Evolutionary conservation across 169 alveolate genomes (phyloP).

Genomic region (Cyclospora cayetanensis): DNA sequence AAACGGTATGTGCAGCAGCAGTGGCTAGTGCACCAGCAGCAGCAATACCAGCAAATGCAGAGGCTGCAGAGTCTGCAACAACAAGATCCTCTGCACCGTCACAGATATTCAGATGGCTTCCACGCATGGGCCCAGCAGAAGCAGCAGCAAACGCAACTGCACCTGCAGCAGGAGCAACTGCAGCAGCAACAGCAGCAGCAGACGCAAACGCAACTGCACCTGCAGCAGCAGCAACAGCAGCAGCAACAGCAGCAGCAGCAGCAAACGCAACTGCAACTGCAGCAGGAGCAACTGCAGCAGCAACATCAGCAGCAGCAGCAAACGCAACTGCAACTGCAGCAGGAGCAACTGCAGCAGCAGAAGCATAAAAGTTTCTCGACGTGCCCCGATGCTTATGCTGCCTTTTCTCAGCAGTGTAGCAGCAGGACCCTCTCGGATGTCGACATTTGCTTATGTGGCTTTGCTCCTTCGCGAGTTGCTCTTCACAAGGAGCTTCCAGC

Average conservation of each 20-base stretch:
- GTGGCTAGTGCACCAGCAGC: neutral
- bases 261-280: neutral
- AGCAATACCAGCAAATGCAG: neutral
- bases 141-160: neutral
- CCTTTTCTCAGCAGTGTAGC: no score
- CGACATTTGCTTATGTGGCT: no score
- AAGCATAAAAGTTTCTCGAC: no score
- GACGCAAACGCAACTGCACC: neutral
- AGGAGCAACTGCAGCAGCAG: neutral
- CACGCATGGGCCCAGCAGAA: neutral
- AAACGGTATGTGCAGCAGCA: conserved; percentile 11
- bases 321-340: neutral
- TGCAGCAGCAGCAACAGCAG: neutral
- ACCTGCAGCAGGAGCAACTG: conserved; percentile 4
- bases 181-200: no score
- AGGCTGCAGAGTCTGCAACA: neutral
- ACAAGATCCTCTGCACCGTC: neutral
- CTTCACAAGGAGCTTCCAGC: neutral
- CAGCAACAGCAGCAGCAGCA: conserved; percentile 22
- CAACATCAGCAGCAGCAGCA: neutral
- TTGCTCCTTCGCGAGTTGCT: no score
- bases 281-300: neutral
- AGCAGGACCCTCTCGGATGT: no score
- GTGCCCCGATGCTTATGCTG: no score
- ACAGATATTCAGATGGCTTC: conserved; percentile 9